Conservation (phyloP, 371 early-diverging fungal genomes). For the Amoeboradix gromovi region DNA sequence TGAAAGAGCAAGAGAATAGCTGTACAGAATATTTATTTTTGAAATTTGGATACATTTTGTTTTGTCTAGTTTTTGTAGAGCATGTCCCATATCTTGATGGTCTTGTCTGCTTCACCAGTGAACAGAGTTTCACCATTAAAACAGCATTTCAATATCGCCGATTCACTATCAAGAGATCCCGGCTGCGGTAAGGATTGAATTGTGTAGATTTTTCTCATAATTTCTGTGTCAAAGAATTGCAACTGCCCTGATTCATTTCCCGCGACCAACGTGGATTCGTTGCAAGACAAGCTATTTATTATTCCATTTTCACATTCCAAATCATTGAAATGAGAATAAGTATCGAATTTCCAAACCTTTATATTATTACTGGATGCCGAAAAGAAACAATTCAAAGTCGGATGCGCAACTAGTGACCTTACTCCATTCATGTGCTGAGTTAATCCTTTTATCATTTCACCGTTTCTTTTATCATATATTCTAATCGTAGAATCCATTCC, state of each 20-base stretch:
- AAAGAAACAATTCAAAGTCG: slow-evolving; percentile 73
- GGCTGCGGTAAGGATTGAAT: slow-evolving; percentile 58
- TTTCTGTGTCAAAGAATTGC: slow-evolving; percentile 86
- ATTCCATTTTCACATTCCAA: slow-evolving; percentile 60
- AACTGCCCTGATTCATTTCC: slow-evolving; percentile 66
- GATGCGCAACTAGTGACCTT: slow-evolving; percentile 60
- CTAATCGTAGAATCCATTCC: slow-evolving; percentile 71
- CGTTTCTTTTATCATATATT: slow-evolving; percentile 85
- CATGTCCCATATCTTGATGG: slow-evolving; percentile 81
- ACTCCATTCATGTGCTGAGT: slow-evolving; percentile 93
- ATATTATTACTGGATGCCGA: slow-evolving; percentile 67
- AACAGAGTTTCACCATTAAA: slow-evolving; percentile 82
- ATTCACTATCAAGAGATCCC: slow-evolving; percentile 81
- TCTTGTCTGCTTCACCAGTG: slow-evolving; percentile 92
- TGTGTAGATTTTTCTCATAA: slow-evolving; percentile 71
- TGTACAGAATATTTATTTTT: too few relatives aligned
- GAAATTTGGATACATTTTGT: too few relatives aligned
- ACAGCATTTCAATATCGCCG: slow-evolving; percentile 68
- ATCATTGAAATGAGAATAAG: slow-evolving; percentile 72
- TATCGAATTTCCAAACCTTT: slow-evolving; percentile 81
- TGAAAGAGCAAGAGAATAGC: too few relatives aligned
- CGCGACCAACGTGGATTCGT: slow-evolving; percentile 51
- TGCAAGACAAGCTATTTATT: slow-evolving; percentile 56
- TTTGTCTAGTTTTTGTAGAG: too few relatives aligned
- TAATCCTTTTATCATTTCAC: slow-evolving; percentile 64